Conservation (phyloP, 108 stramenopile species). For the Chaetoceros tenuissimus region DNA sequence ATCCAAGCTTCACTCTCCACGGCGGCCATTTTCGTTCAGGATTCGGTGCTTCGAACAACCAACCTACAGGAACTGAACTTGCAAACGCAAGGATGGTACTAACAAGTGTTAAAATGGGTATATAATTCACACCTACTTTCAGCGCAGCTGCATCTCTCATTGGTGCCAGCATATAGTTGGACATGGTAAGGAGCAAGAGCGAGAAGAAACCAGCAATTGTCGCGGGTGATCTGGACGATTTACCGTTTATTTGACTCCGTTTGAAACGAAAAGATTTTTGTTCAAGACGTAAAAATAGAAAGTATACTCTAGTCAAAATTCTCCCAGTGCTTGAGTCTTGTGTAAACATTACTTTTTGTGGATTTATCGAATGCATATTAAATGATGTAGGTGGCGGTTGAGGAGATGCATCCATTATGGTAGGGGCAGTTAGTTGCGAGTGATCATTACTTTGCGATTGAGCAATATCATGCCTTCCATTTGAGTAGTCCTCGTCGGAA, state of each 20-base stretch:
- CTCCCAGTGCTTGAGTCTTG: neutral
- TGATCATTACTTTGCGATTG: no score
- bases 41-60: constrained; percentile 89
- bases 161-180: constrained; percentile 69
- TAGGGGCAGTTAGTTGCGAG: no score
- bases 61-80: constrained; percentile 74
- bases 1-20: constrained; percentile 72
- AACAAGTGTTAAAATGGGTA: constrained; percentile 67
- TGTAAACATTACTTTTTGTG: neutral
- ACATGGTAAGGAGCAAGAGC: constrained; percentile 52
- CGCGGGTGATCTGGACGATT: no score
- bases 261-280: no score
- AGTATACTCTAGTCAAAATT: neutral
- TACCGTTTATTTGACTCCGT: no score
- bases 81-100: constrained; percentile 66
- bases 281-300: no score
- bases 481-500: no score
- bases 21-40: constrained; percentile 39
- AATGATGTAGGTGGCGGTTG: neutral
- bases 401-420: no score
- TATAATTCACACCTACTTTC: constrained; percentile 64
- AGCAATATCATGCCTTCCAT: no score
- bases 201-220: constrained; percentile 71
- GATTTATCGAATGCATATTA: neutral
- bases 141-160: constrained; percentile 82